Evolutionary conservation across 345 rosid species (phyloP), one percentile per base, ranked within the genome.

Genomic region (Passiflora organensis): DNA sequence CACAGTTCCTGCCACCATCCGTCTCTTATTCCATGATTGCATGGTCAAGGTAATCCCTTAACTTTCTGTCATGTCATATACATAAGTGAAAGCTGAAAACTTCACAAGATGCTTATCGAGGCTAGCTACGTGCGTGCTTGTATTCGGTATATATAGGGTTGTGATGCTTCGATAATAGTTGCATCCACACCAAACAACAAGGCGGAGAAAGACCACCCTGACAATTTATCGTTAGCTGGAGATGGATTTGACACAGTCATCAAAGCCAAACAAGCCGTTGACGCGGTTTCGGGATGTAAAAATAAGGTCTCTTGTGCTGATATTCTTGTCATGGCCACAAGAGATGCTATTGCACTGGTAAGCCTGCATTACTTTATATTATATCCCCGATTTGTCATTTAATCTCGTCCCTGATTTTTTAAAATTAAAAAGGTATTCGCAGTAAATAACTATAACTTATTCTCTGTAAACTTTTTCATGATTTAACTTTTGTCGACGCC

Each of bases 241-340:
- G 91, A 84, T 48, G 95, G 97, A 37, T 91, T 87, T 13, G 97
- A 91, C 73, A 87, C 95, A 0, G 95, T 87, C 60, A 54, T 82
- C 45, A 82, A 85, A 61, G 96, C 98, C 4, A 91, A 91, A 67
- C 85, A 81, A 2, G 93, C 93, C 6, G 78, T 91, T 10, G 98
- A 91, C 13, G 63, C 75, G 0, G 68, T 60, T 68, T 82, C 98
- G 1, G 53, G 53, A n/a, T 91, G 98, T 77, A 78, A 72, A 58
- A 88, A 85, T 81, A 87, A 73, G 78, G 98, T 91, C 44, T 87
- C 98, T 2, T 91, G 96, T 61, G 95, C 98, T 38, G 98, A 91
- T 65, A 85, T 91, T 48, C 70, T 91, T 25, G 95, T 91, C 66
- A 79, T 91, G 8, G 98, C 98, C 1, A 73, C 96, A 5, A 79